Conservation (phyloP, 2,329 filamentous ascomycete genomes). For the Sarocladium oryzae region DNA sequence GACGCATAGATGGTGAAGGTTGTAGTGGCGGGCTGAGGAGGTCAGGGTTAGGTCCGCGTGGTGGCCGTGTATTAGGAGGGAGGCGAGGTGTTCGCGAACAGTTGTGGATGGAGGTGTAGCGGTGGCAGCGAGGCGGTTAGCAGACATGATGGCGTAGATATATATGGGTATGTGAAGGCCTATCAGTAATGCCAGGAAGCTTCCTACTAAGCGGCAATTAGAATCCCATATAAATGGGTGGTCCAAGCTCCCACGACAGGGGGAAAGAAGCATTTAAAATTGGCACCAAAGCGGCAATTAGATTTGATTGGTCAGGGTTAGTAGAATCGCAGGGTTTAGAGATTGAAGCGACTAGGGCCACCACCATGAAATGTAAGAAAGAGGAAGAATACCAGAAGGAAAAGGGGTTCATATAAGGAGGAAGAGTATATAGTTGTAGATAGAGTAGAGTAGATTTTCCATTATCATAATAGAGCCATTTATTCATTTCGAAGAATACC, state of each 20-base stretch:
- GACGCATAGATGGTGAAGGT: no score
- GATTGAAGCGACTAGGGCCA: neutral
- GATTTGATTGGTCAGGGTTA: neutral
- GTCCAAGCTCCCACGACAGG: neutral
- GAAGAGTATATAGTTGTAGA: neutral
- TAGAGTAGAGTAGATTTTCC: neutral
- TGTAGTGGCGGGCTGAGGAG: no score
- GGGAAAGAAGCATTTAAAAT: neutral
- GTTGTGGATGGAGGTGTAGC: no score
- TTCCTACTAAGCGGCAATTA: neutral
- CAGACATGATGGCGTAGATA: no score
- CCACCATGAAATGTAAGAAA: no score
- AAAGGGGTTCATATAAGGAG: neutral
- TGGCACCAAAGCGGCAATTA: neutral
- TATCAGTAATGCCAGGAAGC: neutral
- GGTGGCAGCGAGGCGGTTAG: no score
- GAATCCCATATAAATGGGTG: constrained; percentile 5
- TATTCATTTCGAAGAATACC: neutral
- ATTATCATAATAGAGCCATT: neutral
- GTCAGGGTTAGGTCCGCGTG: no score
- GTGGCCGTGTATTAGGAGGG: no score
- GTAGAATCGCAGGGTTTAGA: neutral
- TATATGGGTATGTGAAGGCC: no score
- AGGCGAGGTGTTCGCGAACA: no score
- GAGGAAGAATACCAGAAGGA: neutral